Evolutionary conservation across 306 rosid species (phyloP).

Genomic region (Acacia acuminata): DNA sequence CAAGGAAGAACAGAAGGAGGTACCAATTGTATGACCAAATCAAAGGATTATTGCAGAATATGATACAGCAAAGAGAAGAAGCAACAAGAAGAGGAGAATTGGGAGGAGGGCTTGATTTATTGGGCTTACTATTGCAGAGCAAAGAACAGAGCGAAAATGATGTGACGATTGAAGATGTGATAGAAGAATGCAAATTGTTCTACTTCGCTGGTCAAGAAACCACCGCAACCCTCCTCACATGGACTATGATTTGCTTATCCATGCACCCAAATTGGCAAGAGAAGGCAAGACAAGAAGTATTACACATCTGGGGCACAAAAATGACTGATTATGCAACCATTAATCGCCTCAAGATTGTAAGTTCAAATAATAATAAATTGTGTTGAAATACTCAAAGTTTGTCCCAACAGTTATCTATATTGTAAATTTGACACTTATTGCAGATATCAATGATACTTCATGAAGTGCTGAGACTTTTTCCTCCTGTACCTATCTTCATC

Average conservation of each 20-base stretch:
- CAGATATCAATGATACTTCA: conserved; percentile 30
- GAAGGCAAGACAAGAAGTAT: conserved; percentile 49
- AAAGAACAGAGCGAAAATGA: conserved; percentile 25
- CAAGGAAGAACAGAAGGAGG: conserved; percentile 43
- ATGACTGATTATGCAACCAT: conserved; percentile 32
- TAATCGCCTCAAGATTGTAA: conserved; percentile 41
- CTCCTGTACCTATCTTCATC: conserved; percentile 4
- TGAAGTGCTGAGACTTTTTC: conserved; percentile 37
- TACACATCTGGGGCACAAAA: conserved; percentile 31
- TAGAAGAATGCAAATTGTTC: conserved; percentile 62
- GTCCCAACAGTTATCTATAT: neutral
- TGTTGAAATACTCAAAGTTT: neutral
- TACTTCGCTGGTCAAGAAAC: conserved; percentile 61
- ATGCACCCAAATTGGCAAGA: conserved; percentile 53
- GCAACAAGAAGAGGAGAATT: conserved; percentile 29
- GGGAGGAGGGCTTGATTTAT: conserved; percentile 34
- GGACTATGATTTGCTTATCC: conserved; percentile 49
- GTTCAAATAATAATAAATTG: neutral
- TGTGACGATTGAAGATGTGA: conserved; percentile 47
- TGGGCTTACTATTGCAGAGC: conserved; percentile 40
- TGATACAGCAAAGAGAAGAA: conserved; percentile 39
- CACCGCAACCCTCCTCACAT: conserved; percentile 47
- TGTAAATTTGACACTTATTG: neutral
- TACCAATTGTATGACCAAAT: conserved; percentile 41
- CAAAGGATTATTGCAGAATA: conserved; percentile 33